A percentile compares a stretch with the other conserved stretches of the same genome.
Evolutionary conservation across 129 eudicot genomes (phyloP).

Genomic region (Mikania micrantha): DNA sequence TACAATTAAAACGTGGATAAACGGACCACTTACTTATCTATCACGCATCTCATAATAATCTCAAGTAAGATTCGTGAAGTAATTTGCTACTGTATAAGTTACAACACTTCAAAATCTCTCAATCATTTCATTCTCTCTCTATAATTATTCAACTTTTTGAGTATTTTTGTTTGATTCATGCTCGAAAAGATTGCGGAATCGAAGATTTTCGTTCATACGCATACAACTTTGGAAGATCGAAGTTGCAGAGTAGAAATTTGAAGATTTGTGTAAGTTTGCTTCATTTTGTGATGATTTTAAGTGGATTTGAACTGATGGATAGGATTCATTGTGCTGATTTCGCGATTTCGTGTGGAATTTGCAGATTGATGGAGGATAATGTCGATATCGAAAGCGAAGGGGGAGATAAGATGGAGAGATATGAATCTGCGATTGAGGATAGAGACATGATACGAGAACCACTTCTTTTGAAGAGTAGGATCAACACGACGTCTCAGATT

Average conservation of each 20-base stretch:
- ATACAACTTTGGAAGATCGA: constrained; percentile 8
- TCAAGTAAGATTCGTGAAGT: not conserved
- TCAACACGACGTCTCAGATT: constrained; percentile 83
- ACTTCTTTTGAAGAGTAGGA: constrained; percentile 45
- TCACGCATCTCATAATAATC: constrained; percentile 6
- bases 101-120: not conserved
- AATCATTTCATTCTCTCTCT: constrained; percentile 13
- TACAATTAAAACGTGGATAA: not conserved
- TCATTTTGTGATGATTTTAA: not conserved
- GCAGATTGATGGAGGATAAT: constrained; percentile 20
- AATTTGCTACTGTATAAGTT: not conserved
- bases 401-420: constrained; percentile 28
- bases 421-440: constrained; percentile 35
- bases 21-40: not conserved
- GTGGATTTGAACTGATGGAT: not conserved
- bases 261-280: not conserved
- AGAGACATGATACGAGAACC: constrained; percentile 44
- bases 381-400: constrained; percentile 31
- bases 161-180: not conserved
- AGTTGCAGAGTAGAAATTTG: not conserved
- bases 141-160: not conserved
- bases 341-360: not conserved
- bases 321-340: constrained; percentile 2
- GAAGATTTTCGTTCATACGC: not conserved
- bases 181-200: not conserved